phyloP scores from a whole-genome alignment of 225 moss, liverwort and hornwort species.

The Pleurozium schreberi region DNA sequence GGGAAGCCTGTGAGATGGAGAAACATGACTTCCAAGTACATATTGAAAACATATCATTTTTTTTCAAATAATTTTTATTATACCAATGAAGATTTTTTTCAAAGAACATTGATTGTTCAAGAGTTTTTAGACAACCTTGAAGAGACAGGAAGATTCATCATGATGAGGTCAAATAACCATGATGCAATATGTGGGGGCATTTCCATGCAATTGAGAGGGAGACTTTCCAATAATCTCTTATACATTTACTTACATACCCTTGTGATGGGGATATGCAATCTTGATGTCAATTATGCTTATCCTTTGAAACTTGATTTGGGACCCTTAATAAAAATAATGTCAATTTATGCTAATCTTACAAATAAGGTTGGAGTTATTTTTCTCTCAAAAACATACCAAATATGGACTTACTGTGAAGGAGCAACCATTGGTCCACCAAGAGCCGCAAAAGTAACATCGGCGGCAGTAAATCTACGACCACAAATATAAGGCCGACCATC shows the following conservation, averaged over 20 bases:
- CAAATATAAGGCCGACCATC: slow-evolving; percentile 85
- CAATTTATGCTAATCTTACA: not conserved
- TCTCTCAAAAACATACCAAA: not conserved
- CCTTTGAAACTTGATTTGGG: not conserved
- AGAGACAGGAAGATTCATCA: not conserved
- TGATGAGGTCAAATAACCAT: too few relatives aligned
- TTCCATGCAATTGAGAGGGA: not conserved
- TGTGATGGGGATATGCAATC: not conserved
- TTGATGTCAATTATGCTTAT: not conserved
- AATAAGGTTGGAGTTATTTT: not conserved
- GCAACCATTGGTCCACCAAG: slow-evolving; percentile 64
- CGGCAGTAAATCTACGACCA: slow-evolving; percentile 78
- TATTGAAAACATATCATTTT: not conserved
- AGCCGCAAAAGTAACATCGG: slow-evolving; percentile 84
- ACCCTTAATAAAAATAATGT: not conserved
- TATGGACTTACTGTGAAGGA: slow-evolving; percentile 35
- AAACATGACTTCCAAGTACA: not conserved
- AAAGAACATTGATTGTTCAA: rapidly evolving
- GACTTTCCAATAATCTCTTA: not conserved
- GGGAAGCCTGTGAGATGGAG: not conserved
- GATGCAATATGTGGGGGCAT: not conserved
- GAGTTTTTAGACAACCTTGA: not conserved
- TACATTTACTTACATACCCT: not conserved
- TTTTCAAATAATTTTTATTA: too few relatives aligned
- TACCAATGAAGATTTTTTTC: not conserved